phyloP scores from a whole-genome alignment of 495 filamentous ascomycete genomes.

The Astrothelium macrocarpum region DNA sequence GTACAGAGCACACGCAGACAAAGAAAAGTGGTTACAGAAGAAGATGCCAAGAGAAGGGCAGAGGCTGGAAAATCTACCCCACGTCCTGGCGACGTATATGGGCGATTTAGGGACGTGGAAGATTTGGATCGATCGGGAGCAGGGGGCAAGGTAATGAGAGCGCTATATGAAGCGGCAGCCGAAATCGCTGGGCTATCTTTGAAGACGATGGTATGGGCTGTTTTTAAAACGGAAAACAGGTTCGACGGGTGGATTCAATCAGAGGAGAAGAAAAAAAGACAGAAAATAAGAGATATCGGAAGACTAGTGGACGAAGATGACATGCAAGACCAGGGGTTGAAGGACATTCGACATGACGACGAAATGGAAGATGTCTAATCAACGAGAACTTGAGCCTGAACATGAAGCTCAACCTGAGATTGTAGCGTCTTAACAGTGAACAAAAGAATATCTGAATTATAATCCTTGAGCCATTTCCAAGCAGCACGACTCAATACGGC shows the following conservation, averaged over 20 bases:
- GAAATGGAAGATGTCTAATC: not conserved
- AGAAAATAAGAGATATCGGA: conserved; percentile 4
- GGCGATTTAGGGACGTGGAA: conserved; percentile 9
- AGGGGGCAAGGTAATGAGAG: not conserved
- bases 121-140: conserved; percentile 13
- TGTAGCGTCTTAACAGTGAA: too few species aligned
- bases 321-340: not conserved
- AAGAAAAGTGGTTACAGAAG: conserved; percentile 14
- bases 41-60: conserved; percentile 8
- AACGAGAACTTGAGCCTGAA: too few species aligned
- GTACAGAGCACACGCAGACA: conserved; percentile 33
- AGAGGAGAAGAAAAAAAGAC: conserved; percentile 15
- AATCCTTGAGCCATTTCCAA: too few species aligned
- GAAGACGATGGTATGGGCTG: conserved; percentile 15
- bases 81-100: conserved; percentile 15
- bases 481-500: too few species aligned
- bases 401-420: too few species aligned
- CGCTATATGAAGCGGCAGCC: conserved; percentile 17
- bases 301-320: not conserved
- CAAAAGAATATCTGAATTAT: too few species aligned
- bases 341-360: not conserved
- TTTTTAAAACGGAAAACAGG: not conserved
- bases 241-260: conserved; percentile 5
- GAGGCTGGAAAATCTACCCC: conserved; percentile 8
- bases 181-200: conserved; percentile 14